Conservation (phyloP, 1,139 yeast species). For the Yamadazyma kanchanaburiensis region DNA sequence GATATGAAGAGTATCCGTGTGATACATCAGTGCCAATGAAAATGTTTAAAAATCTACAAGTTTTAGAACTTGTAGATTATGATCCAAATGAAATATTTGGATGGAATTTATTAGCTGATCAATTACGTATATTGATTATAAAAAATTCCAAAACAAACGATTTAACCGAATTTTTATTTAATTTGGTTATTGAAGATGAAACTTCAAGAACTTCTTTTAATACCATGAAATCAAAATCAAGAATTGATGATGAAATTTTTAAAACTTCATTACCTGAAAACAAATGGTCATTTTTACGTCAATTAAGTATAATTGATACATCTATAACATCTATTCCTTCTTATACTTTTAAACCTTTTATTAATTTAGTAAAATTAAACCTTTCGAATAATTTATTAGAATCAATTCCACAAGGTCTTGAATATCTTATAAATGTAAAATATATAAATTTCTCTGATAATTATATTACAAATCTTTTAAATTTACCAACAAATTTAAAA, state of each 20-base stretch:
- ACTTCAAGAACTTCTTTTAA: constrained; percentile 39
- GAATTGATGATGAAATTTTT: constrained; percentile 6
- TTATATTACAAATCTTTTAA: constrained; percentile 36
- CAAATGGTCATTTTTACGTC: constrained; percentile 56
- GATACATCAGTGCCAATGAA: constrained; percentile 64
- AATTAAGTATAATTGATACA: constrained; percentile 56
- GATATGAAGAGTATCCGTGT: constrained; percentile 69
- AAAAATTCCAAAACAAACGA: constrained; percentile 49
- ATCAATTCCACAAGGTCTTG: constrained; percentile 50
- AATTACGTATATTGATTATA: constrained; percentile 51
- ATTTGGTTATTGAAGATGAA: constrained; percentile 56
- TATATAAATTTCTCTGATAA: constrained; percentile 59
- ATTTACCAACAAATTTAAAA: constrained; percentile 38
- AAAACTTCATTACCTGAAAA: constrained; percentile 21
- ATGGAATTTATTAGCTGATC: constrained; percentile 58
- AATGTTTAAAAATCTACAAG: constrained; percentile 60
- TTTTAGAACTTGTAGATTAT: constrained; percentile 55
- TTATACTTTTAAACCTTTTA: constrained; percentile 46
- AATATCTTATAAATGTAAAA: constrained; percentile 45
- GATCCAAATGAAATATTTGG: constrained; percentile 67
- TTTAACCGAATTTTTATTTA: constrained; percentile 47
- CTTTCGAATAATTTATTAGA: constrained; percentile 52
- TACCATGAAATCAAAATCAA: constrained; percentile 15
- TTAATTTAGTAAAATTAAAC: constrained; percentile 53
- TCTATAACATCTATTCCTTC: constrained; percentile 45